These are phyloP conservation scores for Bruguiera gymnorhiza DNA, from an alignment of 345 rosid species.

Conservation along the genomic window DNA sequence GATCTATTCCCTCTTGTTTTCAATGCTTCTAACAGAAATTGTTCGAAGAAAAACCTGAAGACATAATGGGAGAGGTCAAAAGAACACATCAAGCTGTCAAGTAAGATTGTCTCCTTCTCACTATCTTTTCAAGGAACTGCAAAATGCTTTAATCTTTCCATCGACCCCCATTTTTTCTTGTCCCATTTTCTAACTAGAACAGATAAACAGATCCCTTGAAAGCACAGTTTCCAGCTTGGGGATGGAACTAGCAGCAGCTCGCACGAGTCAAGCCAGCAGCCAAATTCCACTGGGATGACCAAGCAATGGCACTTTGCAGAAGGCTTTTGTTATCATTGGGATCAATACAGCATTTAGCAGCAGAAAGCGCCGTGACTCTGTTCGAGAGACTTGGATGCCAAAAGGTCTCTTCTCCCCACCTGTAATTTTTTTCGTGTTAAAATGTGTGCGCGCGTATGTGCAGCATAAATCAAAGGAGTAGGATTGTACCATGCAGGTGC, in stretches of 20 bases:
- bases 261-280: slow-evolving; percentile 24
- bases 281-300: slow-evolving; percentile 16
- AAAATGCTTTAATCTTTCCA: neutral
- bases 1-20: too few relatives aligned
- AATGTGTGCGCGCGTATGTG: too few relatives aligned
- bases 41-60: slow-evolving; percentile 53
- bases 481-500: slow-evolving; percentile 39
- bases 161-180: too few relatives aligned
- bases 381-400: slow-evolving; percentile 86
- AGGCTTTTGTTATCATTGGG: slow-evolving; percentile 78
- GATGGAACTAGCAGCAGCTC: slow-evolving; percentile 57
- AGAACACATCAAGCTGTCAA: slow-evolving; percentile 67
- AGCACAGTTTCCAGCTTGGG: slow-evolving; percentile 62
- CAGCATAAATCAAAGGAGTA: too few relatives aligned
- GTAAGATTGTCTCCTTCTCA: slow-evolving; percentile 23
- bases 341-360: slow-evolving; percentile 93
- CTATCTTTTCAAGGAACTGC: neutral
- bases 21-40: slow-evolving; percentile 38
- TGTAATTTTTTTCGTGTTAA: too few relatives aligned
- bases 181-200: neutral
- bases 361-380: slow-evolving; percentile 72
- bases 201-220: slow-evolving; percentile 51
- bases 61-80: slow-evolving; percentile 60
- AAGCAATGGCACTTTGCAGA: slow-evolving; percentile 46
- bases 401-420: slow-evolving; percentile 28